Conservation (phyloP, 148 eudicot genomes). For the Hydrangea macrophylla region DNA sequence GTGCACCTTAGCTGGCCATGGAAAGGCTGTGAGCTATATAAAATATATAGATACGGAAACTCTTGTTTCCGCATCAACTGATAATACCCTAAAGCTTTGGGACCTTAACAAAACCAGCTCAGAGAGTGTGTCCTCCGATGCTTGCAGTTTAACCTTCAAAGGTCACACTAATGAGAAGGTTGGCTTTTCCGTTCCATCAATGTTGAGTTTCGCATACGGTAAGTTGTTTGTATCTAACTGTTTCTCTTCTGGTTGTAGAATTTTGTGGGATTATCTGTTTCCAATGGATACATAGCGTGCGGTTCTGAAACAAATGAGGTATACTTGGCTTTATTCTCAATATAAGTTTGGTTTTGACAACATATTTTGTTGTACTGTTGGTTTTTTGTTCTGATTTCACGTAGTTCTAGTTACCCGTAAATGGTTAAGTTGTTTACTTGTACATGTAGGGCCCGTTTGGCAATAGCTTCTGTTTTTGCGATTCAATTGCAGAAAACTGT, state of each 20-base stretch:
- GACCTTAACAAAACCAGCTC: slow-evolving; percentile 67
- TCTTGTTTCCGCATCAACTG: slow-evolving; percentile 90
- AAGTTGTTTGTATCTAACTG: too few species aligned
- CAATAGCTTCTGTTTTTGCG: too few species aligned
- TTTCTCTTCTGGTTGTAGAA: too few species aligned
- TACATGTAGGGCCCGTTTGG: too few species aligned
- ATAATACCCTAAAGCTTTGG: slow-evolving; percentile 92
- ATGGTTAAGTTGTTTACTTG: too few species aligned
- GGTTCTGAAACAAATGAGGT: slow-evolving; percentile 98
- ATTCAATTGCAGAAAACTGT: too few species aligned
- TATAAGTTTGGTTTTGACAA: too few species aligned
- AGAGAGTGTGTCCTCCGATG: slow-evolving; percentile 50
- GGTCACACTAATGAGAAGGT: slow-evolving; percentile 98
- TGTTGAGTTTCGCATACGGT: too few species aligned
- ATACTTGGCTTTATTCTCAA: slow-evolving; percentile 4
- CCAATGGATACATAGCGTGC: slow-evolving; percentile 84
- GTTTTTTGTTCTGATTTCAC: too few species aligned
- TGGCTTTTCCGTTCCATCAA: slow-evolving; percentile 23
- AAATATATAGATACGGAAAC: slow-evolving; percentile 79
- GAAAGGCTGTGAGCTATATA: slow-evolving; percentile 79
- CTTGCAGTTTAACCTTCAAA: slow-evolving; percentile 62
- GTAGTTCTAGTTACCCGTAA: too few species aligned
- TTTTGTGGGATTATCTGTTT: slow-evolving; percentile 86
- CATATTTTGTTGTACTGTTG: too few species aligned
- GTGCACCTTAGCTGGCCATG: slow-evolving; percentile 81